Conservation (phyloP, 1,139 yeast genomes). For the Yamadazyma aaseri region DNA sequence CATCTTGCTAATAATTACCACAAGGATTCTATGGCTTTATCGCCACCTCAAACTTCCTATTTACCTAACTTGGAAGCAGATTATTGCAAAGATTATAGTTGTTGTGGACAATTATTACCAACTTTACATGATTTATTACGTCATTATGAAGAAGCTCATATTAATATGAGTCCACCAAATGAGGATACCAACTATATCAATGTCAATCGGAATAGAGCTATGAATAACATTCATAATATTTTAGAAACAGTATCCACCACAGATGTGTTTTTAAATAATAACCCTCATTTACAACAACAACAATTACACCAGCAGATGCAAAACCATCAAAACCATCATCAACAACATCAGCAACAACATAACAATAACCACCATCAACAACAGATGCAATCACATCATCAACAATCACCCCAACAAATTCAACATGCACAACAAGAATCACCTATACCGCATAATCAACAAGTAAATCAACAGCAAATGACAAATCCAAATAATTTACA, state of each 20-base stretch:
- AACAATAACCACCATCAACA: constrained; percentile 7
- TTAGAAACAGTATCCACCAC: constrained; percentile 83
- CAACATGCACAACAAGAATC: constrained; percentile 7
- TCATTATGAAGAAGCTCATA: constrained; percentile 96
- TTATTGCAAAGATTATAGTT: constrained; percentile 92
- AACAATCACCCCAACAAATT: constrained; percentile 8
- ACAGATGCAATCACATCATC: constrained; percentile 9
- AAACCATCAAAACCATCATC: constrained; percentile 14
- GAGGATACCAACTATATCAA: constrained; percentile 33
- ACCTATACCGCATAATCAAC: constrained; percentile 11
- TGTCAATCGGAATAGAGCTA: constrained; percentile 35
- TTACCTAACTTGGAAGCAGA: constrained; percentile 92
- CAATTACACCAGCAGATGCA: constrained; percentile 15
- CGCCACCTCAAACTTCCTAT: constrained; percentile 77
- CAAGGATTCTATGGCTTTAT: constrained; percentile 38
- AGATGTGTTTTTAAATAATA: constrained; percentile 70
- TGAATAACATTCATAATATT: constrained; percentile 45
- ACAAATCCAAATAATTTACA: constrained; percentile 10
- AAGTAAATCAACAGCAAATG: constrained; percentile 9
- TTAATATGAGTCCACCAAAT: constrained; percentile 69
- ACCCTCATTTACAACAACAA: constrained; percentile 17
- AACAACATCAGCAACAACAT: constrained; percentile 7
- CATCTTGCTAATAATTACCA: constrained; percentile 7
- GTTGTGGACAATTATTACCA: constrained; percentile 92
- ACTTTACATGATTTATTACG: constrained; percentile 89